Evolutionary conservation across 1,139 yeast species (phyloP).

Genomic region (Lodderomyces margitis): DNA sequence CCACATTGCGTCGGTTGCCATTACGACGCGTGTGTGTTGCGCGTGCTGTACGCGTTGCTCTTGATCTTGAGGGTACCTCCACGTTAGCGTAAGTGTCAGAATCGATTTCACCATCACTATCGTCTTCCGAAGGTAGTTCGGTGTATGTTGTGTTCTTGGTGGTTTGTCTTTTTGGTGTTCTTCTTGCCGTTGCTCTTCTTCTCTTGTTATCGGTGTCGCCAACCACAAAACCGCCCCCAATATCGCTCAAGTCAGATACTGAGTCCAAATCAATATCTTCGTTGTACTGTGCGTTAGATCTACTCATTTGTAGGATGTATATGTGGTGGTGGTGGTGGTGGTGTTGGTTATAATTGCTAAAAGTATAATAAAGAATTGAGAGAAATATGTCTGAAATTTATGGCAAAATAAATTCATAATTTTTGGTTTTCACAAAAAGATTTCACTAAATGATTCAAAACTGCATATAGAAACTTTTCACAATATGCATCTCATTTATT

Average conservation of each 20-base stretch:
- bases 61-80: conserved; percentile 14
- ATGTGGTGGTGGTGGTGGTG: not conserved
- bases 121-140: conserved; percentile 21
- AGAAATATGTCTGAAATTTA: conserved; percentile 1
- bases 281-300: not conserved
- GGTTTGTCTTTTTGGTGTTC: conserved; percentile 20
- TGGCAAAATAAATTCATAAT: not conserved
- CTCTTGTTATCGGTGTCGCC: conserved; percentile 31
- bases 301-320: not conserved
- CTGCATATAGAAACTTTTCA: no score
- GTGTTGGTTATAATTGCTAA: no score
- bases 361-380: not conserved
- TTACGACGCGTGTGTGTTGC: conserved; percentile 11
- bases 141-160: conserved; percentile 21
- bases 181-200: conserved; percentile 10
- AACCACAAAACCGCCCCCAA: conserved; percentile 43
- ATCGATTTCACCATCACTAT: conserved; percentile 10
- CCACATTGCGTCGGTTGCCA: conserved; percentile 7
- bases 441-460: no score
- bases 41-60: conserved; percentile 18
- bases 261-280: conserved; percentile 5
- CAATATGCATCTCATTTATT: not conserved
- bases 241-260: conserved; percentile 15
- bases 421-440: no score
- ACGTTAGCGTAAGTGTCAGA: conserved; percentile 15